phyloP scores from a whole-genome alignment of 2,329 filamentous ascomycete genomes.

The Alternaria burnsii region DNA sequence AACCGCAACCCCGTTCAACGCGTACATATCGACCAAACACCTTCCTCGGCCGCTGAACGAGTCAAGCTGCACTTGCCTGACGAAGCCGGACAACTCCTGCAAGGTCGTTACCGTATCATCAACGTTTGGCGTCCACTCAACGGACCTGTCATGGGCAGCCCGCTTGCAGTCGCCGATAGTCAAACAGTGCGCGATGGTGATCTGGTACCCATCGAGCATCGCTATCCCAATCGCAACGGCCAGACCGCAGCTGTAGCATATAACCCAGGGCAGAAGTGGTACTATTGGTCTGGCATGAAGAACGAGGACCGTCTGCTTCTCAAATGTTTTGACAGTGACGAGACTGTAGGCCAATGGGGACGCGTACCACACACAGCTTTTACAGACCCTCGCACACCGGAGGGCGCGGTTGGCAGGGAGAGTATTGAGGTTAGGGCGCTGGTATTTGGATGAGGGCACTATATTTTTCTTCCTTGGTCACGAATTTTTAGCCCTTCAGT shows the following conservation, averaged over 20 bases:
- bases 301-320: constrained; percentile 76
- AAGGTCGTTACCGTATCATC: constrained; percentile 79
- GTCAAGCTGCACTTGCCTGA: constrained; percentile 72
- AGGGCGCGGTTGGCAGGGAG: constrained; percentile 76
- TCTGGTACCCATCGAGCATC: constrained; percentile 75
- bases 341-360: constrained; percentile 51
- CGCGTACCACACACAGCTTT: constrained; percentile 67
- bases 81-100: constrained; percentile 72
- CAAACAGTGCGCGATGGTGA: constrained; percentile 67
- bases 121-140: constrained; percentile 82
- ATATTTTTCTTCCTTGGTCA: neutral
- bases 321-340: constrained; percentile 78
- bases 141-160: constrained; percentile 64
- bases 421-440: constrained; percentile 90
- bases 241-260: constrained; percentile 76
- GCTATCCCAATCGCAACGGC: constrained; percentile 75
- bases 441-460: constrained; percentile 70
- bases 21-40: constrained; percentile 87
- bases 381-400: constrained; percentile 73
- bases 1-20: constrained; percentile 73
- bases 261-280: constrained; percentile 73
- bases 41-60: constrained; percentile 69
- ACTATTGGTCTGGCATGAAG: constrained; percentile 81
- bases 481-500: neutral
- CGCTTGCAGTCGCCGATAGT: constrained; percentile 67